These are phyloP conservation scores for Exsudoporus floridanus DNA, from an alignment of 1,284 basidiomycete species.

Conservation along the genomic window DNA sequence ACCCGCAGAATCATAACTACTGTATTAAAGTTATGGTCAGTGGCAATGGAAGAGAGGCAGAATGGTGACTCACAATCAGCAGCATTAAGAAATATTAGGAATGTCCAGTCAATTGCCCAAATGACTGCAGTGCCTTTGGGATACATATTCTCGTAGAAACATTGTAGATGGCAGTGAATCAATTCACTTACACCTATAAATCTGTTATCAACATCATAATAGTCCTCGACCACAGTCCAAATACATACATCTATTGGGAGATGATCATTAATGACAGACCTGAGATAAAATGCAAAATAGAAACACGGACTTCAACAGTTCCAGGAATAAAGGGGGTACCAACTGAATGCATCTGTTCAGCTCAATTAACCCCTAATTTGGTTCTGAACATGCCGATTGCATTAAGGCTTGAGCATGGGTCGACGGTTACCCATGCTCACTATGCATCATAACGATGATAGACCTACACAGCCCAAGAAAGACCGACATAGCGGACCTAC, in stretches of 20 bases:
- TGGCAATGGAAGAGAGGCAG: not conserved
- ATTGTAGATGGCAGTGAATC: too few species aligned
- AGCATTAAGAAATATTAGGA: not conserved
- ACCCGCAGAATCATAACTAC: not conserved
- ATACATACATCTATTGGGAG: not conserved
- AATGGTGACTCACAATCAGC: not conserved
- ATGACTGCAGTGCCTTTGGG: not conserved
- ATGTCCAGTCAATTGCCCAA: not conserved
- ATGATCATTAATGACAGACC: not conserved
- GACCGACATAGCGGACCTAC: conserved; percentile 1
- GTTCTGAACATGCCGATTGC: not conserved
- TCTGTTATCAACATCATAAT: too few species aligned
- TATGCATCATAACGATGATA: not conserved
- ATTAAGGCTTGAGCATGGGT: not conserved
- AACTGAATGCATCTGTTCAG: not conserved
- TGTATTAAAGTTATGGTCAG: not conserved
- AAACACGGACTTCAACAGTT: not conserved
- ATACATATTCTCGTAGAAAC: not conserved
- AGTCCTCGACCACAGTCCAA: not conserved
- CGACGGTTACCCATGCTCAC: not conserved
- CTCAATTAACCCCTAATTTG: not conserved
- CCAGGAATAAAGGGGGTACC: not conserved
- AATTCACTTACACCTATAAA: not conserved
- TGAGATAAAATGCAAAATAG: not conserved
- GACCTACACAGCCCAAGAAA: not conserved